Conservation (phyloP, 352 stramenopile species). For the Phytopythium cucurbitacearum region DNA sequence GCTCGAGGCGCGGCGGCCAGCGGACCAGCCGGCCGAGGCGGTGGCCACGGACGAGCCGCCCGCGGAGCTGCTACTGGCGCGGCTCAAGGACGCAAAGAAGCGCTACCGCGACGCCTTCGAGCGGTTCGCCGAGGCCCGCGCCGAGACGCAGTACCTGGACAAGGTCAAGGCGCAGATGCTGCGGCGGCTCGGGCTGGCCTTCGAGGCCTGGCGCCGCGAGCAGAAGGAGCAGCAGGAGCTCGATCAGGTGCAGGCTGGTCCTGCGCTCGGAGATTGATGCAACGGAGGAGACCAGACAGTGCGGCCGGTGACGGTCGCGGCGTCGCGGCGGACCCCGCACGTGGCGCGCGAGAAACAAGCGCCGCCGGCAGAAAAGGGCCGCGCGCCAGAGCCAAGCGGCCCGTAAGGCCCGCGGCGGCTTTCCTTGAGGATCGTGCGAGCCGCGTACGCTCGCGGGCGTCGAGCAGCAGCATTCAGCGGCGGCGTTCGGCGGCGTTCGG, state of each 20-base stretch:
- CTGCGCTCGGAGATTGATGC: not conserved
- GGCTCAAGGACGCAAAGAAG: constrained; percentile 61
- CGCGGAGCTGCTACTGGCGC: constrained; percentile 21
- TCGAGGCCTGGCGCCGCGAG: constrained; percentile 40
- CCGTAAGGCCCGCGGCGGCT: not conserved
- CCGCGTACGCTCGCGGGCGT: no score
- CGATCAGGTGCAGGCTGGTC: not conserved
- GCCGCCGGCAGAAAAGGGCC: not conserved
- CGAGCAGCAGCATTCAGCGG: no score
- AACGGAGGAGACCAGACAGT: not conserved
- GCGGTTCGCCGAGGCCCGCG: constrained; percentile 45
- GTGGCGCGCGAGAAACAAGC: not conserved
- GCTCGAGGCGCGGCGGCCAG: constrained; percentile 26
- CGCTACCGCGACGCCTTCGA: constrained; percentile 43
- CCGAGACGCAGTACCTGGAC: constrained; percentile 42
- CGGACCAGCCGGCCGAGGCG: constrained; percentile 5
- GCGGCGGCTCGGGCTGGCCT: constrained; percentile 42
- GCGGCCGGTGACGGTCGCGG: not conserved
- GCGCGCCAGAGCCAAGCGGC: not conserved
- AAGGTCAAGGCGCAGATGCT: constrained; percentile 70
- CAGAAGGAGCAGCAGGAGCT: constrained; percentile 8
- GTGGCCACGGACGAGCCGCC: constrained; percentile 4
- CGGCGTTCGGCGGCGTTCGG: no score
- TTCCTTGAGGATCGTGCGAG: no score
- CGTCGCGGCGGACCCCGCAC: not conserved